Percentiles rank a stretch among this genome's conserved stretches.
Evolutionary conservation across 257 asterid genomes (phyloP).

Genomic region (Linaria vulgaris): DNA sequence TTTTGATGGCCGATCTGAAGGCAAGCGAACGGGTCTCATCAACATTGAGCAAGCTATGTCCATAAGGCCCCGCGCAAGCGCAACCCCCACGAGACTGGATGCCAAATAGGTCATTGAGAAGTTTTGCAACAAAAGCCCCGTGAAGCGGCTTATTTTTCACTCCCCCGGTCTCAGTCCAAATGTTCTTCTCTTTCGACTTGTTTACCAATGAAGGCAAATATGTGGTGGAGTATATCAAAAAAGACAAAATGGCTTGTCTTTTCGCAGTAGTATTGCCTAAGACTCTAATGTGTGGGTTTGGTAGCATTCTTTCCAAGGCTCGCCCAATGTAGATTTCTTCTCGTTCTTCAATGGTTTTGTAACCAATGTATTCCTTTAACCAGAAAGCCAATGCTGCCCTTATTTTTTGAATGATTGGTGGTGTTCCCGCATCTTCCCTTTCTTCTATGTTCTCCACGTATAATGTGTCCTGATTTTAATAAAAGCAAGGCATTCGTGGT

Average conservation of each 20-base stretch:
- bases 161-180: constrained; percentile 34
- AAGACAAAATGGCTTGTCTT: constrained; percentile 62
- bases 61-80: constrained; percentile 80
- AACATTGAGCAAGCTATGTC: constrained; percentile 50
- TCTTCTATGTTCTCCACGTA: constrained; percentile 56
- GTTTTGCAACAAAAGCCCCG: constrained; percentile 70
- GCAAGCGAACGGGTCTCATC: constrained; percentile 40
- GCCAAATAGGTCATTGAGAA: constrained; percentile 69
- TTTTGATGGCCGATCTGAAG: constrained; percentile 38
- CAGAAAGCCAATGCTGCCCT: constrained; percentile 67
- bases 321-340: constrained; percentile 40
- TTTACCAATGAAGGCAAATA: constrained; percentile 15
- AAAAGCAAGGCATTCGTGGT: not conserved
- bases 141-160: constrained; percentile 47
- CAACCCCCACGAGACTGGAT: constrained; percentile 85
- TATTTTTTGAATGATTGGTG: constrained; percentile 56
- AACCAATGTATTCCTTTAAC: constrained; percentile 60
- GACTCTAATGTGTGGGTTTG: constrained; percentile 38
- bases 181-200: constrained; percentile 11
- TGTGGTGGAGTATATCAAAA: constrained; percentile 44
- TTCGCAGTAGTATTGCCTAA: constrained; percentile 48
- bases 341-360: constrained; percentile 29
- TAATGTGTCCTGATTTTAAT: constrained; percentile 49
- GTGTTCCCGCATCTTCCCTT: constrained; percentile 83
- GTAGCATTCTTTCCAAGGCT: constrained; percentile 46